Base-by-base conservation (phyloP, 768 basidiomycete genomes). In the Boletus rufocinnamomeus region DNA sequence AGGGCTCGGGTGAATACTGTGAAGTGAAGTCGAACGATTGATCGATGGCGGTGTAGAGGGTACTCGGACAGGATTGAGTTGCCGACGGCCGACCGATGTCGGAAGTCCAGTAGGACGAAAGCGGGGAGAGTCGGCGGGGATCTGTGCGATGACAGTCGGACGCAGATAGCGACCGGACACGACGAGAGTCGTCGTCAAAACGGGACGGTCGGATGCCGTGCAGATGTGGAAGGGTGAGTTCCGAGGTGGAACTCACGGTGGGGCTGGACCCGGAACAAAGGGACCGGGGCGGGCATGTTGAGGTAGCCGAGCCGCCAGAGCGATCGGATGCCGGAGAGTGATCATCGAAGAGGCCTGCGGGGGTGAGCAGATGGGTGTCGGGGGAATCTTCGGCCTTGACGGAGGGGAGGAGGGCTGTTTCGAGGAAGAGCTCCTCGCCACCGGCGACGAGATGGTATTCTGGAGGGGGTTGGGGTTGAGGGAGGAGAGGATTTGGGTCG, bases 391-490 rank as follows among this genome's bases (percentile, higher is more conserved):
- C 85, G 11, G 80, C 72, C 69, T 87, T 86, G 59, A 85, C 77
- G 30, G 79, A 72, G 4, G 77, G 73, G n/a, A 81, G 75, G n/a
- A 80, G 73, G 41, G 75, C 67, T 5, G 73, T 74, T 46, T 85
- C 84, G 30, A 75, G 77, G 63, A 80, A 83, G 30, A 88, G 77
- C 67, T 91, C 89, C 63, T 91, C 89, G 49, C 87, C 88, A 55
- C 89, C 89, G 10, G 89, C 89, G 58, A 91, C 89, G 52, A 91
- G 82, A 67, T 87, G 83, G 66, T 84, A 91, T 65, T 90, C 89
- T 90, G 65, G 37, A 52, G 66, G 30, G 23, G 48, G 6, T 8
- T 51, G 53, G 43, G 21, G 14, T 2, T 64, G 54, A 66, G 56
- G 30, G 37, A 21, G 16, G 49, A 0, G 47, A 41, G 38, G 65